Base-by-base conservation (phyloP, 2,329 filamentous ascomycete genomes). In the Stachybotrys chartarum region DNA sequence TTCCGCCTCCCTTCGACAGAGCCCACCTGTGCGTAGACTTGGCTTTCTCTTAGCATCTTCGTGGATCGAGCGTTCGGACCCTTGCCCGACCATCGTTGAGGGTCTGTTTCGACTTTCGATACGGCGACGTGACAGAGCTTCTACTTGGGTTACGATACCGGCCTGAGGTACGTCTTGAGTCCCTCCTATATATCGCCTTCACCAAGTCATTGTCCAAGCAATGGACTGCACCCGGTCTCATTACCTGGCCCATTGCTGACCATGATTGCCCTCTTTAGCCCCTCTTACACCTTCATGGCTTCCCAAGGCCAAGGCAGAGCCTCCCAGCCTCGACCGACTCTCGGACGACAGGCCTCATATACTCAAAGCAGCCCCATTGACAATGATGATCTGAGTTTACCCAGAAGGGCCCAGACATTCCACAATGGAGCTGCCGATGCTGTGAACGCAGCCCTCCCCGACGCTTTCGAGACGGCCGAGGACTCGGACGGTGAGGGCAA, bases 401-500 rank as follows among this genome's bases (percentile, higher is more conserved):
- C 70, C n/a, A 75, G 77, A 66, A 70, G 76, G 62, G 75, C 78
- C 12, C 75, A 74, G 57, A 80, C 77, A 10, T 70, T 76, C 57
- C 72, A 77, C 52, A 75, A 75, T 61, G 69, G 68, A 31, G 58
- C 70, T 8, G 56, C 68, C 3, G 61, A 66, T 35, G 65, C 68
- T 52, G 62, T 67, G 31, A 18, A 54, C 44, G 50, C 50, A 50
- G 57, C 56, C 59, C 56, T 64, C 7, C 70, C 71, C 7, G 78
- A 80, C 63, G 72, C 77, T 7, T 83, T 83, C 62, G 80, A 82
- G 57, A 75, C 72, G 5, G 69, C 71, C 35, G 66, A 70, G 7
- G 62, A 71, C 32, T 70, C 71, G 17, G 70, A 75, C 35, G 68
- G 67, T 39, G 78, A 82, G 30, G 76, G 82, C 54, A 63, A 69